Evolutionary conservation across 1,284 basidiomycete species (phyloP).

Genomic region (Fistulina hepatica): DNA sequence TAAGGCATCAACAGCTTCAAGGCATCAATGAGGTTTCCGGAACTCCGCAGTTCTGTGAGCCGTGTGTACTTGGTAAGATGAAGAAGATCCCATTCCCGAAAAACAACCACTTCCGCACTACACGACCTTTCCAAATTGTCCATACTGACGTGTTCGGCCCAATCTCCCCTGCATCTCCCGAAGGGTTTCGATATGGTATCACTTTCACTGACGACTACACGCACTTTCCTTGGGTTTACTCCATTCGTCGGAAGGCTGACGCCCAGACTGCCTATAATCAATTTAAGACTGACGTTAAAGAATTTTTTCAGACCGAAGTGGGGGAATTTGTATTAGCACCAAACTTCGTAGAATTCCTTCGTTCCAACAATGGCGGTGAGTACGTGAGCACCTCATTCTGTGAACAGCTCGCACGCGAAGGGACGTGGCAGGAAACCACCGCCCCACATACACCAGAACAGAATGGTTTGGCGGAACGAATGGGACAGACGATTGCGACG

Average conservation of each 20-base stretch:
- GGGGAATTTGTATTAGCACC: conserved; percentile 14
- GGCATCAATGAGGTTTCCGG: background rate
- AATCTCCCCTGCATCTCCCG: conserved; percentile 13
- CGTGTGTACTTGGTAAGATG: conserved; percentile 19
- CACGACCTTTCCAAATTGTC: conserved; percentile 18
- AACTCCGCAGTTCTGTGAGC: conserved; percentile 15
- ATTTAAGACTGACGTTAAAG: no score
- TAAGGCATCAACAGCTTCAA: background rate
- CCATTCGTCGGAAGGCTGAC: conserved; percentile 18
- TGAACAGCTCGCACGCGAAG: conserved; percentile 16
- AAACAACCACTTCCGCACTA: conserved; percentile 10
- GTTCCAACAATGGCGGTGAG: conserved; percentile 24
- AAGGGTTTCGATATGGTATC: conserved; percentile 17
- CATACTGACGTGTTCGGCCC: conserved; percentile 25
- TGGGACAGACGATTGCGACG: conserved; percentile 22
- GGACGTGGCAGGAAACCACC: conserved; percentile 11
- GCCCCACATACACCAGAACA: background rate
- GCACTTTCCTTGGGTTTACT: no score
- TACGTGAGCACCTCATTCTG: conserved; percentile 18
- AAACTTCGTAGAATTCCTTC: conserved; percentile 17
- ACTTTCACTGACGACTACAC: no score
- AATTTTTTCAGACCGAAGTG: no score
- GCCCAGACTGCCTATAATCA: no score
- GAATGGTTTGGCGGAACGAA: conserved; percentile 8
- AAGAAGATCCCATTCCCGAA: conserved; percentile 19